phyloP scores from a whole-genome alignment of 768 basidiomycete genomes.

The Agrocybe pediades region DNA sequence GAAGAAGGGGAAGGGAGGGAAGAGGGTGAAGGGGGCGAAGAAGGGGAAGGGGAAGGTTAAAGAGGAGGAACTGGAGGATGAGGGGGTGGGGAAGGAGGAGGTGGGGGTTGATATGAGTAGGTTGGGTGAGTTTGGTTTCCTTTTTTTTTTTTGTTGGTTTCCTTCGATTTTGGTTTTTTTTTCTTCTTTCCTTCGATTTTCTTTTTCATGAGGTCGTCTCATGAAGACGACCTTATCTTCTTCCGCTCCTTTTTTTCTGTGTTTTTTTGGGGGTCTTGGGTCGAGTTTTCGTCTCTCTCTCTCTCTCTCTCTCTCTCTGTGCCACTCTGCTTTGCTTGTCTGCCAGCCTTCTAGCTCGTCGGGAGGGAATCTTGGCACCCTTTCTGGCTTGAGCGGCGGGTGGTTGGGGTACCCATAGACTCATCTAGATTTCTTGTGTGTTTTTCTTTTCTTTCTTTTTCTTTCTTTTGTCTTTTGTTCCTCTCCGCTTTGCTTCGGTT shows the following conservation, averaged over 20 bases:
- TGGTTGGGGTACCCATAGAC: too few species aligned
- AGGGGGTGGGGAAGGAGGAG: background rate
- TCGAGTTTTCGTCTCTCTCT: background rate
- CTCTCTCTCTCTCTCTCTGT: background rate
- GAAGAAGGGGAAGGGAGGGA: background rate
- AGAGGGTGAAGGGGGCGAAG: too few species aligned
- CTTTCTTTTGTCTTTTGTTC: background rate
- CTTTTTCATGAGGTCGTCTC: background rate
- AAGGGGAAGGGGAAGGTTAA: background rate
- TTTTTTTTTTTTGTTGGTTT: background rate
- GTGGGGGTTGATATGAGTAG: background rate
- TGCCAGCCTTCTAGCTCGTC: too few species aligned
- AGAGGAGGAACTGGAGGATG: background rate
- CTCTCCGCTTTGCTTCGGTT: background rate
- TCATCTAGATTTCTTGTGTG: background rate
- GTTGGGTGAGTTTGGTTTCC: background rate
- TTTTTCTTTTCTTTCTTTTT: background rate
- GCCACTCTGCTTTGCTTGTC: background rate
- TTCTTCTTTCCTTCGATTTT: background rate
- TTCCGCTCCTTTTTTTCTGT: background rate
- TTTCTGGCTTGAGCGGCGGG: too few species aligned
- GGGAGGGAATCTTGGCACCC: too few species aligned
- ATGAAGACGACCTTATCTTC: background rate
- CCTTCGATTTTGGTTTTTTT: background rate
- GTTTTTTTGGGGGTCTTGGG: background rate